Conservation (phyloP, 345 rosid genomes). For the Boechera divaricarpa region DNA sequence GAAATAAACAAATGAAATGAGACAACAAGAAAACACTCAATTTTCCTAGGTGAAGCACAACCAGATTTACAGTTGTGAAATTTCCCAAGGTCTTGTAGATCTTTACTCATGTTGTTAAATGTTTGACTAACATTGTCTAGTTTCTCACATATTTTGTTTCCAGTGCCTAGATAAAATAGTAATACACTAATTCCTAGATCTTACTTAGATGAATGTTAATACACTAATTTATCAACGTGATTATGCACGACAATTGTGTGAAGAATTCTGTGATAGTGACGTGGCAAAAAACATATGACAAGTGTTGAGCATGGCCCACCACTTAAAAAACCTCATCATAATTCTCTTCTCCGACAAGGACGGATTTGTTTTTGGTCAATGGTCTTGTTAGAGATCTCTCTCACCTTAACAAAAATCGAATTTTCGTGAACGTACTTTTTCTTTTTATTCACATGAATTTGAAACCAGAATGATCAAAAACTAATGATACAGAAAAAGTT, state of each 20-base stretch:
- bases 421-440: neutral
- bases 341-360: slow-evolving; percentile 5
- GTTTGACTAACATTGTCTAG: no score
- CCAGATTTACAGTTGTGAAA: no score
- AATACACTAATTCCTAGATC: neutral
- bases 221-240: neutral
- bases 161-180: slow-evolving; percentile 1
- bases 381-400: slow-evolving; percentile 20
- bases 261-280: neutral
- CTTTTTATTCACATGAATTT: slow-evolving; percentile 10
- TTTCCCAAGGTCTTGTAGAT: no score
- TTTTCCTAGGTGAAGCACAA: no score
- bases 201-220: no score
- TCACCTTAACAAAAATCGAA: neutral
- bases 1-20: no score
- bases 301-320: slow-evolving; percentile 32
- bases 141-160: no score
- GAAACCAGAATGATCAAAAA: slow-evolving; percentile 23
- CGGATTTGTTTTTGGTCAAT: slow-evolving; percentile 12
- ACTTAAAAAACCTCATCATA: slow-evolving; percentile 12
- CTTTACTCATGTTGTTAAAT: no score
- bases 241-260: neutral
- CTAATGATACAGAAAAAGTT: neutral
- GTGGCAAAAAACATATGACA: slow-evolving; percentile 10
- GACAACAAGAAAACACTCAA: no score